phyloP scores from a whole-genome alignment of 192 early-diverging fungal species.

The Dimargaris xerosporica region DNA sequence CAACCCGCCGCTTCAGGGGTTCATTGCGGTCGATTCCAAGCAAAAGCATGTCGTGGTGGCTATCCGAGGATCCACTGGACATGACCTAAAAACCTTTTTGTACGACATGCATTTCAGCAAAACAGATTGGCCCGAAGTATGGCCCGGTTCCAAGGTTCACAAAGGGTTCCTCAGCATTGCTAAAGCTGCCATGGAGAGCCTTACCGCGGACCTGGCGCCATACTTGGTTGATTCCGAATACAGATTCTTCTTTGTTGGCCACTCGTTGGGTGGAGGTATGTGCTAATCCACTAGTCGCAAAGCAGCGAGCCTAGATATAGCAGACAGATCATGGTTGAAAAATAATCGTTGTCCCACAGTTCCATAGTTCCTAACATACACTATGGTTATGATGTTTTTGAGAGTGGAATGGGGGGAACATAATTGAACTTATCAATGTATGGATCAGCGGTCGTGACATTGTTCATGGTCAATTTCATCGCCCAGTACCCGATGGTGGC shows the following conservation, averaged over 20 bases:
- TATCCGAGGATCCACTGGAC: background rate
- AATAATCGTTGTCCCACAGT: too few species aligned
- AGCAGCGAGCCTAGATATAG: too few species aligned
- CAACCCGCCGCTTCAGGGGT: background rate
- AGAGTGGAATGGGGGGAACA: too few species aligned
- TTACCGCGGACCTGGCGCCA: background rate
- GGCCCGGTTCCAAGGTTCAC: conserved; percentile 4
- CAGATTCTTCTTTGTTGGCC: background rate
- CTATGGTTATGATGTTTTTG: too few species aligned
- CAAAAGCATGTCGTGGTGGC: background rate
- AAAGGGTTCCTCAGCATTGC: background rate
- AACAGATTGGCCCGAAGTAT: background rate
- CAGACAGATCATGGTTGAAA: too few species aligned
- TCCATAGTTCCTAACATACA: too few species aligned
- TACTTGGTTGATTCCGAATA: background rate
- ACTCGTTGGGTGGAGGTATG: background rate
- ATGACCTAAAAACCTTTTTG: background rate
- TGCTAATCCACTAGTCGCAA: too few species aligned
- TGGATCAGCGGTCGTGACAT: background rate
- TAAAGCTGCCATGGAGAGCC: background rate
- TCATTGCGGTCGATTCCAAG: background rate
- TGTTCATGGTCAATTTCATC: background rate
- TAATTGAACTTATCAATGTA: too few species aligned
- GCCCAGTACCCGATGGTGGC: background rate
- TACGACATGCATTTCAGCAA: background rate